Evolutionary conservation across 176 grass and related monocot species (phyloP).

Genomic region (Eragrostis nindensis): DNA sequence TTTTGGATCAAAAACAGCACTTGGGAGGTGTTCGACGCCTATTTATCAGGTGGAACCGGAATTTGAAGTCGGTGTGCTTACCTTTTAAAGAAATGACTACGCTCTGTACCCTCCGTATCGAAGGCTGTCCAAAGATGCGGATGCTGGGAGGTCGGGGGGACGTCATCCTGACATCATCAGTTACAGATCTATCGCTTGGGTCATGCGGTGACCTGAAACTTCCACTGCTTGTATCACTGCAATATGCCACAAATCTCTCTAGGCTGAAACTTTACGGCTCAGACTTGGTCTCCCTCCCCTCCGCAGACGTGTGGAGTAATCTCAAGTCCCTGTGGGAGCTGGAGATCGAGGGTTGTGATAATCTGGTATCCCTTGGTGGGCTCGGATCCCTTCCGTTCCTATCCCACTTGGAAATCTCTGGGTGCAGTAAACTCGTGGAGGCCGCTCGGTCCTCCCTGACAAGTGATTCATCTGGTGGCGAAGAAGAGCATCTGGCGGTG

Average conservation of each 20-base stretch:
- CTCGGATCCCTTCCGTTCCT: constrained; percentile 28
- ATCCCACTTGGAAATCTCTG: background rate
- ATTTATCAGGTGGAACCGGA: background rate
- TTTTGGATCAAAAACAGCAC: constrained; percentile 25
- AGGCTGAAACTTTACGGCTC: background rate
- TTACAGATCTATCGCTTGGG: background rate
- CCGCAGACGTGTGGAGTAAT: constrained; percentile 10
- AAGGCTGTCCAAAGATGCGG: background rate
- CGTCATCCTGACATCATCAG: constrained; percentile 7
- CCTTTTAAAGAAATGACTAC: constrained; percentile 21
- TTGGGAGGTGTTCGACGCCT: background rate
- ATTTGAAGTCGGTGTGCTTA: background rate
- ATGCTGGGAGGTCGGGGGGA: background rate
- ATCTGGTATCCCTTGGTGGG: constrained; percentile 12
- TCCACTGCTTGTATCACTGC: background rate
- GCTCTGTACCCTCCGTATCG: constrained; percentile 10
- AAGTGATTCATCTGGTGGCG: background rate
- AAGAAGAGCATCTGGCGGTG: background rate
- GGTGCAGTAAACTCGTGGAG: constrained; percentile 22
- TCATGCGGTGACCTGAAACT: constrained; percentile 24
- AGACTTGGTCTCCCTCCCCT: constrained; percentile 29
- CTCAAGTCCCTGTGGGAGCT: constrained; percentile 22
- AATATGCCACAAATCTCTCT: constrained; percentile 26
- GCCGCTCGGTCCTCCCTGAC: too few relatives aligned
- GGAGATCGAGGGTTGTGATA: background rate